A percentile compares a stretch with the other conserved stretches of the same genome.
phyloP scores from a whole-genome alignment of 306 rosid genomes.

The Acacia confusa region DNA sequence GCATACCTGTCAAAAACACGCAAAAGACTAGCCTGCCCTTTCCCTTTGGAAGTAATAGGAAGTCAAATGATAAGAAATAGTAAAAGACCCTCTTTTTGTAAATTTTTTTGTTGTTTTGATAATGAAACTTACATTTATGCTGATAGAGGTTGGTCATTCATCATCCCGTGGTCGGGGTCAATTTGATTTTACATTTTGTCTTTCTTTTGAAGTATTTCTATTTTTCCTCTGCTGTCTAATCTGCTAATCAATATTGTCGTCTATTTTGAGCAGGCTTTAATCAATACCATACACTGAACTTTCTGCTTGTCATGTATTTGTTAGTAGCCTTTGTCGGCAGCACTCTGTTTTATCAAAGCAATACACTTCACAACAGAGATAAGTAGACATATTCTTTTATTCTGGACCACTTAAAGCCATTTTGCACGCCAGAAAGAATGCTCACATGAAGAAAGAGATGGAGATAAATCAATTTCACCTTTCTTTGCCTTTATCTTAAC shows the following conservation, averaged over 20 bases:
- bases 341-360: constrained; percentile 9
- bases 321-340: neutral
- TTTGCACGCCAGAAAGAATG: neutral
- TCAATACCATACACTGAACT: constrained; percentile 40
- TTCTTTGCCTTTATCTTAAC: neutral
- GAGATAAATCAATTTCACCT: neutral
- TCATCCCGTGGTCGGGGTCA: constrained; percentile 16
- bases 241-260: constrained; percentile 37
- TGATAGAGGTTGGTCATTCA: constrained; percentile 37
- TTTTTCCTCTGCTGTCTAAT: constrained; percentile 1
- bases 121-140: constrained; percentile 30
- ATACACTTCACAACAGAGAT: neutral
- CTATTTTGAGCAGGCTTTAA: constrained; percentile 45
- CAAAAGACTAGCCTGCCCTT: constrained; percentile 19
- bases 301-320: constrained; percentile 25
- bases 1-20: constrained; percentile 37
- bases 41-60: constrained; percentile 34
- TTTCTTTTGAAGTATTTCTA: constrained; percentile 18
- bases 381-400: neutral
- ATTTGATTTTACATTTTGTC: constrained; percentile 47
- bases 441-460: neutral
- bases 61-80: constrained; percentile 48
- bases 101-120: neutral
- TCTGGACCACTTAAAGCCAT: neutral
- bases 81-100: neutral